A percentile compares a stretch with the other conserved stretches of the same genome.
Conservation (phyloP, 257 asterid species). For the Handroanthus guayacan region DNA sequence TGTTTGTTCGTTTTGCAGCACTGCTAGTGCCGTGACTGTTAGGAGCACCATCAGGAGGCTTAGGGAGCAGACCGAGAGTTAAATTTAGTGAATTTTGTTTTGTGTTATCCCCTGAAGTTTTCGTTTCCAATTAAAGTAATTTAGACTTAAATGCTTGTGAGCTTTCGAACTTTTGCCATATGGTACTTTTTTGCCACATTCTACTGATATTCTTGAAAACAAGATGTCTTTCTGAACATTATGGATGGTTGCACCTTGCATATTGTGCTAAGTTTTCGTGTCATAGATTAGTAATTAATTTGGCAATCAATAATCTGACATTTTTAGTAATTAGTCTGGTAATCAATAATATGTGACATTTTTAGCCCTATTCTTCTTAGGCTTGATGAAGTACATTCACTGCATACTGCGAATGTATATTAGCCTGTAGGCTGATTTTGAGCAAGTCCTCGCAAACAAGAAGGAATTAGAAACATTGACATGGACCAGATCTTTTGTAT, state of each 20-base stretch:
- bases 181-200: conserved; percentile 13
- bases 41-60: conserved; percentile 75
- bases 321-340: too few species aligned
- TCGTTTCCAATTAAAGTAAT: conserved; percentile 10
- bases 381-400: too few species aligned
- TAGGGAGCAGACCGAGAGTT: conserved; percentile 72
- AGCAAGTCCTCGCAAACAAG: too few species aligned
- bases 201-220: neutral
- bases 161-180: neutral
- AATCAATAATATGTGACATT: too few species aligned
- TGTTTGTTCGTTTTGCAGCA: conserved; percentile 44
- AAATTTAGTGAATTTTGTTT: conserved; percentile 33
- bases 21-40: conserved; percentile 76
- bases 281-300: too few species aligned
- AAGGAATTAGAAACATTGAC: too few species aligned
- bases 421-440: too few species aligned
- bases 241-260: neutral
- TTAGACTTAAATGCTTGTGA: conserved; percentile 8
- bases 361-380: too few species aligned
- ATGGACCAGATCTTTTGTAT: too few species aligned
- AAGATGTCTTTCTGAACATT: neutral
- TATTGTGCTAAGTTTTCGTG: neutral
- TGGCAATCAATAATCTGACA: too few species aligned
- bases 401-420: too few species aligned
- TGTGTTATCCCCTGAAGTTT: conserved; percentile 14